These are phyloP conservation scores for Parathielavia appendiculata DNA, from an alignment of 495 filamentous ascomycete genomes.

Conservation along the genomic window DNA sequence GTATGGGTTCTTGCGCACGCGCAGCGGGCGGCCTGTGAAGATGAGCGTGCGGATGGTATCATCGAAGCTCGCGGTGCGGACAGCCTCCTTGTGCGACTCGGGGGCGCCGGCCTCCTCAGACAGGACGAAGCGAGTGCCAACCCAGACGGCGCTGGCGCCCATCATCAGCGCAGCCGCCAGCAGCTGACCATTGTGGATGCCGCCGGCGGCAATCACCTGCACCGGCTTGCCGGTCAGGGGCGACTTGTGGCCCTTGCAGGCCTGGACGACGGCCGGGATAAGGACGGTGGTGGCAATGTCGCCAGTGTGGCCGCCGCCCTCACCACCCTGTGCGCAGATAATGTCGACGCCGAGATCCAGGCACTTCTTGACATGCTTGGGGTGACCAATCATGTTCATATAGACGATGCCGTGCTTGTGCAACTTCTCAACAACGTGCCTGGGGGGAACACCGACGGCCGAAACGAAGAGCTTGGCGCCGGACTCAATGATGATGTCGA, in stretches of 20 bases:
- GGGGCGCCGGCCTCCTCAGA: constrained; percentile 90
- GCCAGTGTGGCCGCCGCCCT: constrained; percentile 79
- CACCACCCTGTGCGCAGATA: constrained; percentile 79
- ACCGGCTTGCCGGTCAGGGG: constrained; percentile 82
- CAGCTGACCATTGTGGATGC: constrained; percentile 87
- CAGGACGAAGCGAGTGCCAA: constrained; percentile 93
- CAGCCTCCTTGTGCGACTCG: constrained; percentile 92
- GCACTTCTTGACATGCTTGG: constrained; percentile 94
- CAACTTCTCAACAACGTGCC: constrained; percentile 78
- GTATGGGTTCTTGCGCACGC: constrained; percentile 88
- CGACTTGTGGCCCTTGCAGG: constrained; percentile 75
- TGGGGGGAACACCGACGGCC: constrained; percentile 90
- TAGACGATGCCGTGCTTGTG: constrained; percentile 84
- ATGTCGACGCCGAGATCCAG: constrained; percentile 86
- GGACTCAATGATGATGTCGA: constrained; percentile 87
- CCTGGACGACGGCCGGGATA: constrained; percentile 77
- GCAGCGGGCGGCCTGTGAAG: constrained; percentile 92
- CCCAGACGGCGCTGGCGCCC: constrained; percentile 89
- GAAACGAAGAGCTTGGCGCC: constrained; percentile 92
- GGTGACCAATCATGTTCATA: constrained; percentile 99
- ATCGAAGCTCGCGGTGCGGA: constrained; percentile 84
- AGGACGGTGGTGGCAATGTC: constrained; percentile 68
- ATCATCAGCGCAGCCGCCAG: constrained; percentile 89
- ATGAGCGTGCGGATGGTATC: constrained; percentile 96
- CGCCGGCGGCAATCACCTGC: constrained; percentile 88